Conservation (phyloP, 768 basidiomycete genomes). For the Collybia nuda region DNA sequence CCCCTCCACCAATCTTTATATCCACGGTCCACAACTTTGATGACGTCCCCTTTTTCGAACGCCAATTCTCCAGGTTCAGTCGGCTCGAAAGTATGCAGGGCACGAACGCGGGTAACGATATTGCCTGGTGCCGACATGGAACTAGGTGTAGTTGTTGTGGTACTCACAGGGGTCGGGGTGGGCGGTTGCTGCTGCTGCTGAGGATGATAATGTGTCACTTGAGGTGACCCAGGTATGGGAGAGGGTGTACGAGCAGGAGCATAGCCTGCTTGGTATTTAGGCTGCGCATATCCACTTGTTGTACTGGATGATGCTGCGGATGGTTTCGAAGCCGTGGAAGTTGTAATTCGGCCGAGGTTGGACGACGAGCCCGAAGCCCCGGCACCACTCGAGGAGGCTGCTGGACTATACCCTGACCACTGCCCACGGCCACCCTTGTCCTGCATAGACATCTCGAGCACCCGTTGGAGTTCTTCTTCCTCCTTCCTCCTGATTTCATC, state of each 20-base stretch:
- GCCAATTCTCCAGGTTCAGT: constrained; percentile 87
- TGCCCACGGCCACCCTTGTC: constrained; percentile 80
- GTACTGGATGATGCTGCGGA: constrained; percentile 13
- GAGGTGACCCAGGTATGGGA: constrained; percentile 19
- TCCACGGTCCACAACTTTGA: constrained; percentile 91
- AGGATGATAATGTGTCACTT: constrained; percentile 22
- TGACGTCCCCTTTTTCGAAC: constrained; percentile 90
- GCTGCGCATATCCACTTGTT: constrained; percentile 22
- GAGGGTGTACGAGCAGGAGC: constrained; percentile 56
- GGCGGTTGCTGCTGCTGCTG: constrained; percentile 17
- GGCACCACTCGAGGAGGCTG: constrained; percentile 27
- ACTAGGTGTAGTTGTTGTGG: constrained; percentile 15
- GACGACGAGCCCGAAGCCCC: constrained; percentile 19
- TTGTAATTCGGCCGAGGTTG: constrained; percentile 9
- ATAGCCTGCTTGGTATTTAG: constrained; percentile 53
- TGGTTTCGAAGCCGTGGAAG: constrained; percentile 14
- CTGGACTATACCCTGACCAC: constrained; percentile 45
- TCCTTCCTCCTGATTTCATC: constrained; percentile 82
- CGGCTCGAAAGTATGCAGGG: constrained; percentile 86
- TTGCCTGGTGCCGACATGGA: constrained; percentile 16
- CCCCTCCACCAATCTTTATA: constrained; percentile 99
- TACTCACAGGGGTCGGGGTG: constrained; percentile 12
- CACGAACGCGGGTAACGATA: constrained; percentile 81
- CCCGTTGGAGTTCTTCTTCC: constrained; percentile 93
- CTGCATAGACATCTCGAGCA: constrained; percentile 88